A percentile compares a stretch with the other conserved stretches of the same genome.
These are phyloP conservation scores for Exophiala oligosperma DNA, from an alignment of 2,329 filamentous ascomycete genomes.

Conservation along the genomic window DNA sequence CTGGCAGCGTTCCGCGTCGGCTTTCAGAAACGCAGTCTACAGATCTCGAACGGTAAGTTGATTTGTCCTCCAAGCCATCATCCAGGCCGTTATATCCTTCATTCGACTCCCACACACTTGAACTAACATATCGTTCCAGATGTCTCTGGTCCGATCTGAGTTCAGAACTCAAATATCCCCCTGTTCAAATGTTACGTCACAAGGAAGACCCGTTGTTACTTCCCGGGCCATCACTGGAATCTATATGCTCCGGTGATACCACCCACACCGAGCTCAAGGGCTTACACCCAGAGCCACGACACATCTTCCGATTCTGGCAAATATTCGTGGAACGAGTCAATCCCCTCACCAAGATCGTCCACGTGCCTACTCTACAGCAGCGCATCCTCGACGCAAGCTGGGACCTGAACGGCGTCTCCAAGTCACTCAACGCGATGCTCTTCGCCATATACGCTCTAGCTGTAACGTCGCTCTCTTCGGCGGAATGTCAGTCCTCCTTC, in stretches of 20 bases:
- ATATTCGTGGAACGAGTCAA: constrained; percentile 70
- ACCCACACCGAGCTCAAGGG: constrained; percentile 20
- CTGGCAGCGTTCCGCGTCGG: background rate
- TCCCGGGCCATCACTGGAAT: constrained; percentile 5
- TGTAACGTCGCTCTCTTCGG: constrained; percentile 54
- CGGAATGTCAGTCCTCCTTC: constrained; percentile 52
- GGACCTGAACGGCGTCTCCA: constrained; percentile 55
- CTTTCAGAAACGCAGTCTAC: background rate
- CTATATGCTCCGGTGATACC: constrained; percentile 41
- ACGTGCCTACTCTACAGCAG: constrained; percentile 65
- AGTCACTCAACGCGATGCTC: constrained; percentile 65
- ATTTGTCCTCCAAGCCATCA: background rate
- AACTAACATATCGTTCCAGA: constrained; percentile 8
- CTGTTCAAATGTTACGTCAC: constrained; percentile 13
- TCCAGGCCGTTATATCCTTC: background rate
- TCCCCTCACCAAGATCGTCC: constrained; percentile 67
- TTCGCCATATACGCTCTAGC: constrained; percentile 67
- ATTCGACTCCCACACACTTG: background rate
- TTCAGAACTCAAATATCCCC: constrained; percentile 16
- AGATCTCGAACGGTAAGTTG: constrained; percentile 12
- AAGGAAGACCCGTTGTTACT: constrained; percentile 11
- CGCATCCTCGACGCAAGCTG: constrained; percentile 63
- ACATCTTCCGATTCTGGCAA: constrained; percentile 59
- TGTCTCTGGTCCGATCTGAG: constrained; percentile 10
- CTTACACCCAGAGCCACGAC: constrained; percentile 63